phyloP scores from a whole-genome alignment of 2,329 filamentous ascomycete species.

The Escovopsis sp. region DNA sequence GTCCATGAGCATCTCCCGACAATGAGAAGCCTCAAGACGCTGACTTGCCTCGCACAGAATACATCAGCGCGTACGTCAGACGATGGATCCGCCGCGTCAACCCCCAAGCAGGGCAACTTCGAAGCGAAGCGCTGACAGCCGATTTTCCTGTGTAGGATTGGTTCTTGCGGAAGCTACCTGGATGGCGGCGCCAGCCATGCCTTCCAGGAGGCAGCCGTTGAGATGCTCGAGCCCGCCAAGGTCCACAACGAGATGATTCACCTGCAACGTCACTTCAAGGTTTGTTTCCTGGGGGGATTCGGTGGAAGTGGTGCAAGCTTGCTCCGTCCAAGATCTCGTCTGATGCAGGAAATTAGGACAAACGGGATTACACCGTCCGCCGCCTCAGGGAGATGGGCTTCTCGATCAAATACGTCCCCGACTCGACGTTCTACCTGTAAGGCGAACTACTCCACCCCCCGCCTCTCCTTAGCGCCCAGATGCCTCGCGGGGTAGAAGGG shows the following conservation, averaged over 20 bases:
- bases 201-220: conserved; percentile 85
- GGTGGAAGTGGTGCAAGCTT: not conserved
- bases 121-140: conserved; percentile 3
- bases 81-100: not conserved
- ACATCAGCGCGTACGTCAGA: conserved; percentile 58
- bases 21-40: not conserved
- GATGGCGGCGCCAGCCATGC: conserved; percentile 90
- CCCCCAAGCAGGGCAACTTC: not conserved
- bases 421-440: conserved; percentile 90
- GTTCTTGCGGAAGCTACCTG: conserved; percentile 82
- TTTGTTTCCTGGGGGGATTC: conserved; percentile 14
- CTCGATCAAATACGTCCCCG: conserved; percentile 65
- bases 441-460: too few species aligned
- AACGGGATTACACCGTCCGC: conserved; percentile 79
- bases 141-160: conserved; percentile 50
- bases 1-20: too few species aligned
- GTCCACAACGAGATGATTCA: conserved; percentile 79
- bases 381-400: conserved; percentile 79
- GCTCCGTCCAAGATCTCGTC: not conserved
- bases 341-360: conserved; percentile 36
- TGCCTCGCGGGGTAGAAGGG: too few species aligned
- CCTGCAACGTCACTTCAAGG: conserved; percentile 72
- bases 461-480: too few species aligned
- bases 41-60: conserved; percentile 37
- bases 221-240: conserved; percentile 76